phyloP scores from a whole-genome alignment of 1,139 yeast species.

The Kodamaea sp. region DNA sequence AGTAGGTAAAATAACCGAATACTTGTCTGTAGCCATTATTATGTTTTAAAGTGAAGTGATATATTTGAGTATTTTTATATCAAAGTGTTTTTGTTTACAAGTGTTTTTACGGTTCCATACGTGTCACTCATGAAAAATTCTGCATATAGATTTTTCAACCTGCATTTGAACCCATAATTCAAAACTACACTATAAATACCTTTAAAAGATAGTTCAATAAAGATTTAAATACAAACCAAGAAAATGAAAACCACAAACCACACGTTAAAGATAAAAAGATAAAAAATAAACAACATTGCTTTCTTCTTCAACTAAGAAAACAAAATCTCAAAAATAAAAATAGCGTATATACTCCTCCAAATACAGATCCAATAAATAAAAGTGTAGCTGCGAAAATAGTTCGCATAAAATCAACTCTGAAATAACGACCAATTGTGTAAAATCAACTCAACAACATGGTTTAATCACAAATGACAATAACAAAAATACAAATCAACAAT shows the following conservation, averaged over 20 bases:
- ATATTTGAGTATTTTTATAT: not conserved
- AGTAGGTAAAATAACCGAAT: conserved; percentile 76
- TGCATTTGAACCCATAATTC: not conserved
- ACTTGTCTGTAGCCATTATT: conserved; percentile 42
- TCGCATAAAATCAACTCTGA: too few relatives aligned
- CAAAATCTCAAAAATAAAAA: too few relatives aligned
- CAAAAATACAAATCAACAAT: too few relatives aligned
- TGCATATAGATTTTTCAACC: not conserved
- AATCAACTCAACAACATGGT: too few relatives aligned
- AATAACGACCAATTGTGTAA: too few relatives aligned
- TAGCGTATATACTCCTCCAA: too few relatives aligned
- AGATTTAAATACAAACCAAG: conserved; percentile 1
- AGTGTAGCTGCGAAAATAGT: too few relatives aligned
- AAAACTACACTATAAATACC: not conserved
- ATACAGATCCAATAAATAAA: too few relatives aligned
- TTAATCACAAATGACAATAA: too few relatives aligned
- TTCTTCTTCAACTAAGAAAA: too few relatives aligned
- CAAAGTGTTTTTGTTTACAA: not conserved
- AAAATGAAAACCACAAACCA: not conserved
- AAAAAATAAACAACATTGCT: too few relatives aligned
- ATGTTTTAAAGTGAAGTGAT: not conserved
- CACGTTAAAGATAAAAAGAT: not conserved
- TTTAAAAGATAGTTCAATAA: not conserved
- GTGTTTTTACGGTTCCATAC: not conserved
- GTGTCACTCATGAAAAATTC: not conserved